Evolutionary conservation across 306 rosid species (phyloP).

Genomic region (Cucumis cinereus): DNA sequence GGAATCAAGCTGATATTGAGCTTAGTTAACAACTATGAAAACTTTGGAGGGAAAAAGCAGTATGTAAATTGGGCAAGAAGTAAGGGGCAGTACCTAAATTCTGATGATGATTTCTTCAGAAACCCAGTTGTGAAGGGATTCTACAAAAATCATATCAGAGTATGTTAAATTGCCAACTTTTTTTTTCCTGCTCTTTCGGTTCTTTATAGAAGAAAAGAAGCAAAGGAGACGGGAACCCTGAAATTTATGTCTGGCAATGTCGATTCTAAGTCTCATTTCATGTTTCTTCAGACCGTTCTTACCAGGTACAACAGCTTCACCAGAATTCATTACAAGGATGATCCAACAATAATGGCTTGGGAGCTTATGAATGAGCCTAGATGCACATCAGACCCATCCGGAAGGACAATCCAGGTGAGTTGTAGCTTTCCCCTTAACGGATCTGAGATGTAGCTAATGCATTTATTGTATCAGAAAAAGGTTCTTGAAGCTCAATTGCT

Average conservation of each 20-base stretch:
- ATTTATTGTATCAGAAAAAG: not conserved
- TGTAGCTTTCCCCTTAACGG: not conserved
- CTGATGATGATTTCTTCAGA: conserved; percentile 85
- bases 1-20: conserved; percentile 82
- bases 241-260: not conserved
- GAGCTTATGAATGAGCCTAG: conserved; percentile 93
- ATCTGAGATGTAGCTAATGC: conserved; percentile 1
- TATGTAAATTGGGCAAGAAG: conserved; percentile 93
- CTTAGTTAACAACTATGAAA: conserved; percentile 85
- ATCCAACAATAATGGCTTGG: conserved; percentile 95
- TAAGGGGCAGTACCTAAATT: conserved; percentile 52
- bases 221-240: not conserved
- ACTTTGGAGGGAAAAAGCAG: conserved; percentile 86
- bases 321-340: conserved; percentile 65
- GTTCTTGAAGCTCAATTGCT: not conserved
- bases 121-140: conserved; percentile 57
- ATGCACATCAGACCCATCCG: conserved; percentile 87
- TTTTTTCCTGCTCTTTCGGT: not conserved
- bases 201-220: not conserved
- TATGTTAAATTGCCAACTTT: conserved; percentile 11
- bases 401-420: conserved; percentile 75
- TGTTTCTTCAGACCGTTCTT: conserved; percentile 47
- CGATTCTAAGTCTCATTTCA: not conserved
- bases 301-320: conserved; percentile 60
- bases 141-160: conserved; percentile 75